These are phyloP conservation scores for Mycosarcoma mackinlayi DNA, from an alignment of 1,284 basidiomycete genomes.

Conservation along the genomic window DNA sequence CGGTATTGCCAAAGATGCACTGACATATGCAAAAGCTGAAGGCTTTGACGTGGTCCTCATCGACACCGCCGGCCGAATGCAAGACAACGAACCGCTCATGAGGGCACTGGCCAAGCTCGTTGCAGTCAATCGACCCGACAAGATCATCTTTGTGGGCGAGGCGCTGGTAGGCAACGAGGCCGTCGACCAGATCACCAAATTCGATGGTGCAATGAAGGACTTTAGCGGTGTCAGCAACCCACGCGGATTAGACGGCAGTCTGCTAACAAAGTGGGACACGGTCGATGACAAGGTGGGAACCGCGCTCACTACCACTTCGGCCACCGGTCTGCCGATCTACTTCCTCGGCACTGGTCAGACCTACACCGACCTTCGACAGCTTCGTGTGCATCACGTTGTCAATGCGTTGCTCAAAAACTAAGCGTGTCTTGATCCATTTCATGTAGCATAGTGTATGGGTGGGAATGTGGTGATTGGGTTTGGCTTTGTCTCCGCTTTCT, in stretches of 20 bases:
- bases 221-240: conserved; percentile 65
- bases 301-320: conserved; percentile 62
- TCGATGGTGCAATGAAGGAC: conserved; percentile 65
- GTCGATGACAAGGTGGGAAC: conserved; percentile 67
- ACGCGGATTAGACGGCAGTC: conserved; percentile 64
- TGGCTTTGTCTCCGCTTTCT: too few relatives aligned
- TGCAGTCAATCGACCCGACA: conserved; percentile 65
- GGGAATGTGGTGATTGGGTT: not conserved
- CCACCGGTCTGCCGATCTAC: conserved; percentile 66
- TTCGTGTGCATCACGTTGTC: conserved; percentile 66
- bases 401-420: conserved; percentile 65
- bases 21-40: conserved; percentile 69
- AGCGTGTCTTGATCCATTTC: not conserved
- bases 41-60: conserved; percentile 67
- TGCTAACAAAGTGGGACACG: conserved; percentile 68
- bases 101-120: conserved; percentile 66
- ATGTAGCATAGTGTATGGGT: conserved; percentile 8
- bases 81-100: conserved; percentile 69
- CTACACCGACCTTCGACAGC: conserved; percentile 65
- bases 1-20: conserved; percentile 94
- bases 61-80: conserved; percentile 68
- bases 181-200: conserved; percentile 66
- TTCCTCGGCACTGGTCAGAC: conserved; percentile 68
- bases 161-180: conserved; percentile 68
- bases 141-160: conserved; percentile 68